Base-by-base conservation (phyloP, 1,139 yeast genomes). In the Pichia sp. region DNA sequence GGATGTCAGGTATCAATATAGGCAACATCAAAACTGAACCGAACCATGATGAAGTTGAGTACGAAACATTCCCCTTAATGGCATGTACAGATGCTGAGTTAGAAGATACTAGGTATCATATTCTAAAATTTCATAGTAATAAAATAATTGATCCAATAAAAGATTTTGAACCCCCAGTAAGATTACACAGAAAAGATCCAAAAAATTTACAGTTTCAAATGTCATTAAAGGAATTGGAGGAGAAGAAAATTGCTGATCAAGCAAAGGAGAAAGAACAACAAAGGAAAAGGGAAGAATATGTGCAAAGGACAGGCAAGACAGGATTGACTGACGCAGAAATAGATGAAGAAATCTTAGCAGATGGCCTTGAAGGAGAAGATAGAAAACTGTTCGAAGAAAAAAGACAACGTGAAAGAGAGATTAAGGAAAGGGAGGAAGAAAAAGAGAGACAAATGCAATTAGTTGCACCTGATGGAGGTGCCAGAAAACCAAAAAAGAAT, bases 391-490 rank as follows among this genome's bases (percentile, higher is more conserved):
- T 45, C 35, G 43, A 43, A 22, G 54, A 50, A 26, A 69, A 65
- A 45, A 45, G 64, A 51, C 52, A 59, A 50, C 56, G 62, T 52
- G 55, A 60, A 47, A 57, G 59, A 14, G 56, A 55, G 37, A 55
- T 50, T 35, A 52, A 50, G 31, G 54, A 47, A 41, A 47, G 49
- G 35, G 52, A 40, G 35, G 54, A 49, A 8, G 56, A 56, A 40
- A 52, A 51, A 11, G 66, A 65, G 43, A 70, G 69, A 11, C 84
- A 78, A 50, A 63, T 79, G 68, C 71, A 82, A 17, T 79, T 78
- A 51, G 88, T 86, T 36, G 96, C 96, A 0, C 96, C 96, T 1
- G 95, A 86, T 61, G 96, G 95, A 14, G 93, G 94, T 18, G 95
- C 93, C 1, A 71, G 95, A 50, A 46, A 77, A 51, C 71, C 69